Evolutionary conservation across 1,139 yeast species (phyloP), one percentile per base, ranked within the genome.

Genomic region (Hansenula lynferdii): DNA sequence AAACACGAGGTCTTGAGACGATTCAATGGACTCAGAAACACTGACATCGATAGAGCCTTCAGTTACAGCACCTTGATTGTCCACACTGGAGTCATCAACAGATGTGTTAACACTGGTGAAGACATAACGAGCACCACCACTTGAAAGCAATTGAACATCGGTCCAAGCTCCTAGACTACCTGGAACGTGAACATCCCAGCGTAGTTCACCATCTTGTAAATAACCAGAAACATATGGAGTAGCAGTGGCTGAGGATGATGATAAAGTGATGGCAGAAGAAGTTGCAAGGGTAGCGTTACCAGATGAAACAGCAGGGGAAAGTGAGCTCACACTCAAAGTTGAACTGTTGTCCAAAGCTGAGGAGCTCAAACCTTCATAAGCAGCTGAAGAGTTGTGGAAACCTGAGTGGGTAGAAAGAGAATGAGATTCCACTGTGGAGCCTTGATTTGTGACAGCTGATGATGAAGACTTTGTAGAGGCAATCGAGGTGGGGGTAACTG

Each of bases 121-220:
- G 38, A 34, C 43, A 37, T 50, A 47, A 19, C 40, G 37, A 18
- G 46, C 23, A 22, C 45, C 50, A 36, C 44, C 43, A 20, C 45
- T 25, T 35, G 48, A 47, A 28, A 37, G 10, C n/a, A 48, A 36
- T 22, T 39, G 41, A 42, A 51, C 43, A 8, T 39, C 29, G 19
- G 49, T 41, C 50, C 51, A 49, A 41, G 53, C 49, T 37, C 50
- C 49, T 28, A 39, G 37, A 10, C 35, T 27, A 34, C 45, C 53
- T 48, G 54, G 54, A 30, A 49, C 34, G 37, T 32, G 26, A 27
- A 49, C 34, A 26, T 45, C 48, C 49, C 48, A 50, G 35, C 44
- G 47, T 47, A 53, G 54, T 43, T 47, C 47, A 38, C 51, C 51
- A 21, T 41, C 42, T 32, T 15, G 10, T 28, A 49, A 35, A 45